These are phyloP conservation scores for Suhomyces terraborum DNA, from an alignment of 1,139 yeast genomes.

Conservation along the genomic window DNA sequence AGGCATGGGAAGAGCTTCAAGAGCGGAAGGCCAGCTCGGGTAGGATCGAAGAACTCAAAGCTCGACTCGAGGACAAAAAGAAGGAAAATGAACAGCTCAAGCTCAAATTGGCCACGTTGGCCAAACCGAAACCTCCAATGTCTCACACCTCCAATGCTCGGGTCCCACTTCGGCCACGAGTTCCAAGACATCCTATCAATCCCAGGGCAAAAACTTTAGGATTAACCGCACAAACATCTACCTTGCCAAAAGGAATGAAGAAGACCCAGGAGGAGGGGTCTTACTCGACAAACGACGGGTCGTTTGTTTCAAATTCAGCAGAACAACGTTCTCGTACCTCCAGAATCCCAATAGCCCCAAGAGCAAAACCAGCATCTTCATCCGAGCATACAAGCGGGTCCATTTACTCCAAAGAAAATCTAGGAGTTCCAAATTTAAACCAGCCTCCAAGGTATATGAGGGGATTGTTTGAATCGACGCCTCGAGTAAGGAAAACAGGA, in stretches of 20 bases:
- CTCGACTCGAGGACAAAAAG: slow-evolving; percentile 26
- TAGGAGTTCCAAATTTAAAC: slow-evolving; percentile 39
- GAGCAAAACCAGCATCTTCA: slow-evolving; percentile 1
- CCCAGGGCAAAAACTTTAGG: not conserved
- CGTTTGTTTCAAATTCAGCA: slow-evolving; percentile 25
- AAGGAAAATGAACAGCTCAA: slow-evolving; percentile 32
- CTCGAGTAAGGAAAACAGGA: slow-evolving; percentile 9
- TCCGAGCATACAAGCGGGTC: too few species aligned
- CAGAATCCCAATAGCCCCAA: slow-evolving; percentile 19
- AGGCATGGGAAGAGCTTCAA: slow-evolving; percentile 38
- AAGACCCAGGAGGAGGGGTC: slow-evolving; percentile 21
- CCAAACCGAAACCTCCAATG: not conserved
- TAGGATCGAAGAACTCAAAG: slow-evolving; percentile 26
- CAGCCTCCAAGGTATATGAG: slow-evolving; percentile 49
- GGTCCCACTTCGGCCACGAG: slow-evolving; percentile 1
- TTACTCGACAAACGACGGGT: slow-evolving; percentile 25
- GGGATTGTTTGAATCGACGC: slow-evolving; percentile 36
- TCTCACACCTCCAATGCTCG: not conserved
- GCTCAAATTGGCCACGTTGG: slow-evolving; percentile 19
- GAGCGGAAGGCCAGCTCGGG: slow-evolving; percentile 29
- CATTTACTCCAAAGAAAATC: not conserved
- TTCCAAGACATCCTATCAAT: not conserved
- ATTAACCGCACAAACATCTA: not conserved
- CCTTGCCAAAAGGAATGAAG: not conserved
- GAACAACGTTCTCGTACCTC: slow-evolving; percentile 18